phyloP scores from a whole-genome alignment of 176 grass and related monocot species.

The Carex scoparia region DNA sequence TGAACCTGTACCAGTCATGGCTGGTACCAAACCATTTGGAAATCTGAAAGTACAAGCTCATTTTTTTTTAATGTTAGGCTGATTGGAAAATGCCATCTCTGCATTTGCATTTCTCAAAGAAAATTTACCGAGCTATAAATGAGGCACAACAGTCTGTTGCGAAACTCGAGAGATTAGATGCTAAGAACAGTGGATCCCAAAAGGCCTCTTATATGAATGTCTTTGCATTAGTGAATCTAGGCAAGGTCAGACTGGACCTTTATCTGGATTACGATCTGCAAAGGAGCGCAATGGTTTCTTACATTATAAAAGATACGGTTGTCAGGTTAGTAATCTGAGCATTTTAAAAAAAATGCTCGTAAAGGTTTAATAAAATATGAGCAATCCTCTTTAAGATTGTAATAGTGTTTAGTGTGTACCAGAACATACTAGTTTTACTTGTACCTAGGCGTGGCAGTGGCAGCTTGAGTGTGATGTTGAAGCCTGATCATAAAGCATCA shows the following conservation, averaged over 20 bases:
- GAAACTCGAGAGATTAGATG: conserved; percentile 30
- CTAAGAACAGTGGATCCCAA: conserved; percentile 17
- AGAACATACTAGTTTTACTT: neutral
- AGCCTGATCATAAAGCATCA: neutral
- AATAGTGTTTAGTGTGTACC: neutral
- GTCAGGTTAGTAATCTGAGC: conserved; percentile 44
- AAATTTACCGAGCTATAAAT: conserved; percentile 53
- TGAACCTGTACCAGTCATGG: neutral
- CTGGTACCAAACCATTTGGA: neutral
- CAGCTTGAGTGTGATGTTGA: neutral
- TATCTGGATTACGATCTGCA: conserved; percentile 52
- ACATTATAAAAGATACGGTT: conserved; percentile 40
- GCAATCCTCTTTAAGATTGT: neutral
- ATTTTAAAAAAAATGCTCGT: neutral
- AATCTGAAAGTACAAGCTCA: conserved; percentile 5
- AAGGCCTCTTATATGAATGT: conserved; percentile 34
- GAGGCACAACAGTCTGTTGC: conserved; percentile 28
- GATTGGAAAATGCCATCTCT: conserved; percentile 45
- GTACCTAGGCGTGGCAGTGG: neutral
- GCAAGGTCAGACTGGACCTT: conserved; percentile 48
- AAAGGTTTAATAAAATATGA: neutral
- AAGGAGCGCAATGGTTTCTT: conserved; percentile 38
- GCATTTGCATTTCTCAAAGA: conserved; percentile 50
- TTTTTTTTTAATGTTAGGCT: conserved; percentile 45
- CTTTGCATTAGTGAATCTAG: conserved; percentile 55